phyloP scores from a whole-genome alignment of 768 basidiomycete species.

The Tulasnella sp. region DNA sequence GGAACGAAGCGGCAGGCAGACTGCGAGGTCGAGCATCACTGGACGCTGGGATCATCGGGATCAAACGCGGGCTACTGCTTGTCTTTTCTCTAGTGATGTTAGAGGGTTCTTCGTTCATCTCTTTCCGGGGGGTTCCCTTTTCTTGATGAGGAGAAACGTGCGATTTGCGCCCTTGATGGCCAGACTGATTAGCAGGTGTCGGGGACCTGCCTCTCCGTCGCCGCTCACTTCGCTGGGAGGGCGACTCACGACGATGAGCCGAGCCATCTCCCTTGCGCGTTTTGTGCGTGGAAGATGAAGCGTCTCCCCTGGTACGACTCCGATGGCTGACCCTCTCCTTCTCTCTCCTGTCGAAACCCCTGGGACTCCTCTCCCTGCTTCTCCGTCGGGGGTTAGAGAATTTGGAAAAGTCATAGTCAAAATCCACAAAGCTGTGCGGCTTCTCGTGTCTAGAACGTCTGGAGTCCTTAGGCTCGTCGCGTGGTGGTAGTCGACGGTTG shows the following conservation, averaged over 20 bases:
- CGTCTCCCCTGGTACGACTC: not conserved
- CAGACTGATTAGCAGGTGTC: not conserved
- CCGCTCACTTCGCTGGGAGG: not conserved
- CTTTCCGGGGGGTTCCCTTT: not conserved
- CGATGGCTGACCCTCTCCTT: not conserved
- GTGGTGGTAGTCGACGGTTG: not conserved
- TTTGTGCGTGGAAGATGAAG: not conserved
- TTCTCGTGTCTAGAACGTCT: not conserved
- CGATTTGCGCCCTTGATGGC: not conserved
- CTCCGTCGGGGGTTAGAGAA: not conserved
- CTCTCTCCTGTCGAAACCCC: not conserved
- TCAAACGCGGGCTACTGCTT: not conserved
- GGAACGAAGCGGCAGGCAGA: not conserved
- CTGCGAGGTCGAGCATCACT: not conserved
- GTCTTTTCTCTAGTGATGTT: not conserved
- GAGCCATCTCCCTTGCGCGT: not conserved
- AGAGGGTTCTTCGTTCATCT: not conserved
- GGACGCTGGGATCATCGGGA: not conserved
- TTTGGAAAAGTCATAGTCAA: not conserved
- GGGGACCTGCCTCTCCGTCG: not conserved
- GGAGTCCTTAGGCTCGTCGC: not conserved
- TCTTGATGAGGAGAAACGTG: not conserved
- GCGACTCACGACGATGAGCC: not conserved
- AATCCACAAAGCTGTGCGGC: not conserved
- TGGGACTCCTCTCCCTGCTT: not conserved